Base-by-base conservation (phyloP, 2,329 filamentous ascomycete species). In the Botrytis cinerea region DNA sequence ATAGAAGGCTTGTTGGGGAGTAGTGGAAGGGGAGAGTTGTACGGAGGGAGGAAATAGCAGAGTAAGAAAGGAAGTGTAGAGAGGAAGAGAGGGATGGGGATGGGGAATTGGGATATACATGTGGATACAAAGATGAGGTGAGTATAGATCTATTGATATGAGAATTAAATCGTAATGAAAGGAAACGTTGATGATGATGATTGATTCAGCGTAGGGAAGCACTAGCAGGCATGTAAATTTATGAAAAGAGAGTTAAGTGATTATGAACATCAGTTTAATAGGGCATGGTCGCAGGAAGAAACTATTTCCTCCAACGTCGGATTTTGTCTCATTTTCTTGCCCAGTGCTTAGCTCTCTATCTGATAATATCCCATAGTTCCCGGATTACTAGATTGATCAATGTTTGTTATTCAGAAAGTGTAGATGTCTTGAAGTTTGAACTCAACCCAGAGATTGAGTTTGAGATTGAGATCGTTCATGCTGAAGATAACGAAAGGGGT, bases 91-190 rank as follows among this genome's bases (percentile, higher is more conserved):
- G 25, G 32, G 32, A 32, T 32, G 18, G 45, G 18, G 18, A 7
- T 20, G 7, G 46, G 9, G 22, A 12, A 51, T 51, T 12, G 46
- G 4, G 22, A 48, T n/a, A 7, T n/a, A 10, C 3, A n/a, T 51
- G 12, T 51, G 20, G 0, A 22, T 48, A 48, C 10, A 3, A 28
- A 54, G 16, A 54, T 28, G 14, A 8, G 25, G 0, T 16, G 12
- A 8, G 25, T 8, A 16, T 3, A 8, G 7, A 12, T 16, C 0
- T 51, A 6, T 2, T 7, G 14, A 1, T 7, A 6, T 28, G 6
- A 4, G 6, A 28, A 18, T 8, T 3, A 54, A 2, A 28, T 28
- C 0, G 14, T 1, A 28, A 54, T n/a, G n/a, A 8, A n/a, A 8
- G 14, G 14, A 28, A 10, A 28, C n/a, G 14, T 54, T 54, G 51